Evolutionary conservation across 257 asterid genomes (phyloP).

Genomic region (Penstemon barbatus): DNA sequence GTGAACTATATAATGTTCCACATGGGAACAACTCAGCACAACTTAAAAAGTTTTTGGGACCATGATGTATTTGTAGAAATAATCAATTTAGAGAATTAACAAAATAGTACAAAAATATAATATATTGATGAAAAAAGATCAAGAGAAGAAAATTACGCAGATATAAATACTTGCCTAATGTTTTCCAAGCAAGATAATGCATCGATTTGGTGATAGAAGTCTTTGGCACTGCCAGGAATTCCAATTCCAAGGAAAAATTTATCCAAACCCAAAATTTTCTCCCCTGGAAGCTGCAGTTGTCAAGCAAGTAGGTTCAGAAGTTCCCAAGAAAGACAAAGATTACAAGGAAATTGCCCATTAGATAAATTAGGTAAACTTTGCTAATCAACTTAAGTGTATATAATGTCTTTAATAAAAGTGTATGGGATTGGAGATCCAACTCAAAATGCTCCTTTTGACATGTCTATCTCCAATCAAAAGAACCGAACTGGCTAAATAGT

Average conservation of each 20-base stretch:
- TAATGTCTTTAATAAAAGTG: slow-evolving; percentile 13
- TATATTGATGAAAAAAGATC: neutral
- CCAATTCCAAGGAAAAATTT: slow-evolving; percentile 86
- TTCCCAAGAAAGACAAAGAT: slow-evolving; percentile 17
- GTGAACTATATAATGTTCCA: slow-evolving; percentile 5
- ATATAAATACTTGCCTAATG: slow-evolving; percentile 56
- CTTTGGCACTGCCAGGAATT: slow-evolving; percentile 78
- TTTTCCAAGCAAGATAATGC: slow-evolving; percentile 76
- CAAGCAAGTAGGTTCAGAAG: slow-evolving; percentile 27
- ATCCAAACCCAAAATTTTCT: slow-evolving; percentile 79
- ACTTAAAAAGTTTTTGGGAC: slow-evolving; percentile 11
- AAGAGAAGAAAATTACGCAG: slow-evolving; percentile 12
- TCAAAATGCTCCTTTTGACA: slow-evolving; percentile 34
- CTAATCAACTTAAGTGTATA: slow-evolving; percentile 1
- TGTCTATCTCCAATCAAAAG: slow-evolving; percentile 26
- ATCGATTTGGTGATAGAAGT: slow-evolving; percentile 77
- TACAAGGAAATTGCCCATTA: neutral
- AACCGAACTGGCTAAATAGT: neutral
- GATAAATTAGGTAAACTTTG: slow-evolving; percentile 14
- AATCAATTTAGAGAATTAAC: slow-evolving; percentile 11
- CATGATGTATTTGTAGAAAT: slow-evolving; percentile 11
- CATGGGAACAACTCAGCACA: slow-evolving; percentile 6
- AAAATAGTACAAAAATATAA: neutral
- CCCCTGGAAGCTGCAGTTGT: slow-evolving; percentile 81
- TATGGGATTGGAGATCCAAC: slow-evolving; percentile 36